Evolutionary conservation across 2,329 filamentous ascomycete genomes (phyloP).

Genomic region (Phialophora verrucosa): DNA sequence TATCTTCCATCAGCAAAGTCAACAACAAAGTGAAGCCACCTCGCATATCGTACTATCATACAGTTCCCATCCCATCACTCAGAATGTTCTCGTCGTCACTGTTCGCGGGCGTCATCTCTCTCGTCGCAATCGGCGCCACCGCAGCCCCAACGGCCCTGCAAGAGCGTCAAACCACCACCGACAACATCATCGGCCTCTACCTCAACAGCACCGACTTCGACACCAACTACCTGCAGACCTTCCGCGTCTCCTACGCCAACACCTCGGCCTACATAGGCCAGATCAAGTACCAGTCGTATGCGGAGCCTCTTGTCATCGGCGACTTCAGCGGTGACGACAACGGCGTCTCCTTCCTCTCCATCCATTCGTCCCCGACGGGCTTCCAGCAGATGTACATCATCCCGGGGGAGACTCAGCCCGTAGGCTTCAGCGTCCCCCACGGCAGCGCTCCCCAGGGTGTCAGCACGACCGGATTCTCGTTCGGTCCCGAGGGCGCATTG

Average conservation of each 20-base stretch:
- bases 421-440: slow-evolving; percentile 29
- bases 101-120: background rate
- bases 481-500: slow-evolving; percentile 15
- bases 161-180: background rate
- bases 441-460: slow-evolving; percentile 14
- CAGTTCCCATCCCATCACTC: background rate
- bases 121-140: slow-evolving; percentile 1
- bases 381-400: slow-evolving; percentile 26
- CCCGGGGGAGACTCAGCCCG: slow-evolving; percentile 14
- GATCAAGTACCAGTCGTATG: slow-evolving; percentile 30
- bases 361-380: slow-evolving; percentile 24
- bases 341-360: slow-evolving; percentile 22
- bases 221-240: slow-evolving; percentile 24
- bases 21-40: background rate
- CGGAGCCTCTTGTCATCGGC: slow-evolving; percentile 23
- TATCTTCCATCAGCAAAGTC: background rate
- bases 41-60: background rate
- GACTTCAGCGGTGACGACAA: slow-evolving; percentile 8
- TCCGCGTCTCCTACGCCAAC: slow-evolving; percentile 30
- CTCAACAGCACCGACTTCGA: slow-evolving; percentile 16
- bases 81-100: slow-evolving; percentile 1
- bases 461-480: slow-evolving; percentile 19
- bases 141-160: background rate
- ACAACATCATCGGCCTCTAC: slow-evolving; percentile 13
- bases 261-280: slow-evolving; percentile 27